These are phyloP conservation scores for Berkeleyomyces basicola DNA, from an alignment of 2,329 filamentous ascomycete species.

Conservation along the genomic window DNA sequence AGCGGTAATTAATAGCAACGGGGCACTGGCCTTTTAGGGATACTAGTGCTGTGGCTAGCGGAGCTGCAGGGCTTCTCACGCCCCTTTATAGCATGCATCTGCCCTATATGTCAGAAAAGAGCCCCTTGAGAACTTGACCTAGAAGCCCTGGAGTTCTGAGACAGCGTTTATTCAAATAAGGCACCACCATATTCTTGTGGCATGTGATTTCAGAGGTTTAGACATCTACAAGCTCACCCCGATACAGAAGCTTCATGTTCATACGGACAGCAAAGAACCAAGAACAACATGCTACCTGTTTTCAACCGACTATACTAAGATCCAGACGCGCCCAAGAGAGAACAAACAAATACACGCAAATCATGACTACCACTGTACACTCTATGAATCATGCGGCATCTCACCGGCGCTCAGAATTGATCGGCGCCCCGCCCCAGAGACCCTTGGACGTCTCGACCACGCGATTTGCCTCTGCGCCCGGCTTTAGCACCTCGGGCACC, in stretches of 20 bases:
- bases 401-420: constrained; percentile 14
- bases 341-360: background rate
- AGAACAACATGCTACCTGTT: too few relatives aligned
- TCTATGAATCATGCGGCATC: background rate
- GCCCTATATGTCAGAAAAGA: background rate
- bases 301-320: too few relatives aligned
- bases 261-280: too few relatives aligned
- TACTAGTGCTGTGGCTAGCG: background rate
- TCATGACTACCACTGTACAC: background rate
- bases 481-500: constrained; percentile 36
- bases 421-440: constrained; percentile 33
- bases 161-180: too few relatives aligned
- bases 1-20: background rate
- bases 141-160: too few relatives aligned
- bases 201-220: too few relatives aligned
- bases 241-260: too few relatives aligned
- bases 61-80: background rate
- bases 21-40: background rate
- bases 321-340: too few relatives aligned
- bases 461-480: constrained; percentile 37
- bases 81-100: background rate
- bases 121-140: too few relatives aligned
- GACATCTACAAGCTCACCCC: too few relatives aligned
- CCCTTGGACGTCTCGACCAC: constrained; percentile 48
- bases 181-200: too few relatives aligned